Percentiles rank a stretch among this genome's conserved stretches.
phyloP scores from a whole-genome alignment of 257 asterid species.

The Gentiana dahurica region DNA sequence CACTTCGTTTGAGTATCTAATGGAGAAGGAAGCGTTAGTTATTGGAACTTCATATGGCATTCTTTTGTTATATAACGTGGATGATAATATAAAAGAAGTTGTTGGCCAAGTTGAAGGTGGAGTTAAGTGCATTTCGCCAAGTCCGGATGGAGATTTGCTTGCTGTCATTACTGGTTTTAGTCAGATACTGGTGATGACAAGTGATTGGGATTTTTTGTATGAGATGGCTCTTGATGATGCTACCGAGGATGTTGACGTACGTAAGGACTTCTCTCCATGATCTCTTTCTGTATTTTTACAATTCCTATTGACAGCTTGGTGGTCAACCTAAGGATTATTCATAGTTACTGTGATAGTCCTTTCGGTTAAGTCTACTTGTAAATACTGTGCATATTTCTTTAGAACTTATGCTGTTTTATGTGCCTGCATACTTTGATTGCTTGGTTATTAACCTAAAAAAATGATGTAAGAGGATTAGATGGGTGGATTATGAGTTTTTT shows the following conservation, averaged over 20 bases:
- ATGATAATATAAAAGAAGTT: constrained; percentile 51
- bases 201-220: constrained; percentile 90
- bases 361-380: not conserved
- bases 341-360: not conserved
- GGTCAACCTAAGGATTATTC: not conserved
- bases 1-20: constrained; percentile 73
- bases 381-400: not conserved
- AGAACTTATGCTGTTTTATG: not conserved
- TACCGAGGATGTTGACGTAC: constrained; percentile 68
- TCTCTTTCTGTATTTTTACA: constrained; percentile 4
- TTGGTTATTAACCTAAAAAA: too few relatives aligned
- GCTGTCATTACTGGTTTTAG: constrained; percentile 79
- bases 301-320: too few relatives aligned
- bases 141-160: constrained; percentile 96
- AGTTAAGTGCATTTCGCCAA: constrained; percentile 78
- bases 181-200: constrained; percentile 82
- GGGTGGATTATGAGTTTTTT: too few relatives aligned
- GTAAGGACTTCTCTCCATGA: constrained; percentile 60
- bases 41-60: constrained; percentile 75
- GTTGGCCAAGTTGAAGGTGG: constrained; percentile 98
- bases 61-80: constrained; percentile 55
- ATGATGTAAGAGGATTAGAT: too few relatives aligned
- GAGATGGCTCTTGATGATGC: constrained; percentile 77
- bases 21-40: constrained; percentile 92
- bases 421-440: not conserved